Evolutionary conservation across 2,329 filamentous ascomycete genomes (phyloP), one percentile per base, ranked within the genome.

Genomic region (Magnaporthiopsis rhizophila): DNA sequence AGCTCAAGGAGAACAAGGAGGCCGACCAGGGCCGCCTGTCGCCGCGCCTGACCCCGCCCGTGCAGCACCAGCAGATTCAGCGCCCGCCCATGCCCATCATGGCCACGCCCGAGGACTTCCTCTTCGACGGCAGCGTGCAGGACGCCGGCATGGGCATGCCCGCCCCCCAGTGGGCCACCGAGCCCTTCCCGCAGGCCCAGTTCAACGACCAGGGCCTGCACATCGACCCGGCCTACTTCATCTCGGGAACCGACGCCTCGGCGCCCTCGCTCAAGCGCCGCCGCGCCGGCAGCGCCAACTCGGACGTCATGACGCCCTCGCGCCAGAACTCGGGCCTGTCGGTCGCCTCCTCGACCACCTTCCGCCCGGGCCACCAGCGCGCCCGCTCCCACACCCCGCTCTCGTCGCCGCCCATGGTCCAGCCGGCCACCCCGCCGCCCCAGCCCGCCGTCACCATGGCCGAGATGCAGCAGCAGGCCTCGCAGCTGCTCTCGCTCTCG

Each of bases 101-200:
- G 62, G 62, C 56, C 24, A 28, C 53, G 7, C 26, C 13, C 53
- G 62, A 63, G 32, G 62, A 63, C 34, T 63, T 63, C 24, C 32
- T 59, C 32, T 63, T 59, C 45, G 62, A 63, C 62, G 62, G 62
- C 57, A 57, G 53, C 36, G 58, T 63, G 56, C 24, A 56, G n/a
- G 62, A 63, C 12, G n/a, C 30, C 30, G 53, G 50, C 30, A 62
- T 57, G 32, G 11, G 24, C 18, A 59, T 59, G 58, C 18, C 30
- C 24, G 26, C 53, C 9, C 57, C 53, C 28, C 34, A 34, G 26
- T 57, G 61, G 53, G 56, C 56, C 24, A 63, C 62, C 34, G 62
- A 63, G 57, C 62, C 62, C n/a, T 63, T 63, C 62, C 62, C 62
- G n/a, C 57, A 57, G 56, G 58, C 62, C 32, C 56, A 58, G 32